Conservation (phyloP, 176 grass and related monocot species). For the Aegilops umbellulata region DNA sequence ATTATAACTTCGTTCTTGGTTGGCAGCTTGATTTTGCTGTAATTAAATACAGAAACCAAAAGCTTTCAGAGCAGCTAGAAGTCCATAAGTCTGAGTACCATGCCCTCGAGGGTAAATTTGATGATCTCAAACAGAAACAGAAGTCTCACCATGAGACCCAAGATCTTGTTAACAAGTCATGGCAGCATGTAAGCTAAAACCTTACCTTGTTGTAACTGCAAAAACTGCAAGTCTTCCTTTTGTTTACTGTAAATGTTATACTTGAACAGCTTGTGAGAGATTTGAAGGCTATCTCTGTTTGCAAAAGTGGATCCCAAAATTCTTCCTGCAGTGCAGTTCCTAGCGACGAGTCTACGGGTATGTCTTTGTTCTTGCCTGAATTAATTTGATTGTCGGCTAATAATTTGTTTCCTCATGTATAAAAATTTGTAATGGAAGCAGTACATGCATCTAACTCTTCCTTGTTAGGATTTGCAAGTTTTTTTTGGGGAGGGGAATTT, state of each 20-base stretch:
- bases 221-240: neutral
- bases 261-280: constrained; percentile 63
- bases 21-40: constrained; percentile 81
- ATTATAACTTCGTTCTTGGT: constrained; percentile 2
- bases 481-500: neutral
- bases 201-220: neutral
- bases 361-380: constrained; percentile 8
- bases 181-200: constrained; percentile 53
- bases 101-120: constrained; percentile 75
- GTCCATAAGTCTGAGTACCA: constrained; percentile 70
- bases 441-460: neutral
- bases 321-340: constrained; percentile 28
- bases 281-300: constrained; percentile 52
- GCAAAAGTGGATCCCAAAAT: constrained; percentile 42
- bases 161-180: constrained; percentile 61
- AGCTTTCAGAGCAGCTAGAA: constrained; percentile 85
- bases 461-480: neutral
- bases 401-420: neutral
- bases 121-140: constrained; percentile 68
- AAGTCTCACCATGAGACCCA: constrained; percentile 48
- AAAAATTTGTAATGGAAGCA: neutral
- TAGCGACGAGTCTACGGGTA: constrained; percentile 33
- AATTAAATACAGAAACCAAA: constrained; percentile 91
- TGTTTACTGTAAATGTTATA: neutral
- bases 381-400: neutral